Evolutionary conservation across 202 grass and related monocot species (phyloP).

Genomic region (Sporobolus alterniflorus): DNA sequence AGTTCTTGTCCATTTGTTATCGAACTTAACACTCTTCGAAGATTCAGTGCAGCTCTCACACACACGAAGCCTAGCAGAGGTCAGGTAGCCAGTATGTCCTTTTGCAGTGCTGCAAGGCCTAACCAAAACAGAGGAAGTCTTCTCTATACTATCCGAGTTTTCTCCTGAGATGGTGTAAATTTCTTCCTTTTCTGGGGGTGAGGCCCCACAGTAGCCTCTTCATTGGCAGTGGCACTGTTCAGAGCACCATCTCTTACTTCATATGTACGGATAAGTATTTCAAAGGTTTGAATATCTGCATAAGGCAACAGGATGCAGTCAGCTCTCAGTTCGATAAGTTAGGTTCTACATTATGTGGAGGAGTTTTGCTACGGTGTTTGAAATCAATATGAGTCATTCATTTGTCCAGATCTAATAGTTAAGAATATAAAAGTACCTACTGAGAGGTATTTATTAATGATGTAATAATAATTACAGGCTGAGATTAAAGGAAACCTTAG

Average conservation of each 20-base stretch:
- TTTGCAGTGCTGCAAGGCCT: constrained; percentile 64
- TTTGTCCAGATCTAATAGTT: no score
- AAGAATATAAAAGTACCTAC: no score
- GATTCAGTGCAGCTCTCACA: background rate
- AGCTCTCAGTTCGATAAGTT: background rate
- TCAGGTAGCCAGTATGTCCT: constrained; percentile 91
- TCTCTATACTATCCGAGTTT: constrained; percentile 25
- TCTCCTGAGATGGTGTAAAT: background rate
- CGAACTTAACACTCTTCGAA: no score
- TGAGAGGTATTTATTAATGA: no score
- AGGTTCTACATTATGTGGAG: background rate
- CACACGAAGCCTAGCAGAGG: constrained; percentile 73
- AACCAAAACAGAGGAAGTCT: constrained; percentile 52
- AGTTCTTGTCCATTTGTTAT: no score
- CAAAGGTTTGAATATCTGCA: constrained; percentile 94
- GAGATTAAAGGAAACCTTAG: no score
- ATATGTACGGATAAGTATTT: constrained; percentile 80
- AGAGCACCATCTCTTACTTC: constrained; percentile 64
- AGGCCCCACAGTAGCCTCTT: constrained; percentile 39
- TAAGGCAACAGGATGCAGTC: background rate
- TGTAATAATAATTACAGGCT: no score
- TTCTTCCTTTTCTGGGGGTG: constrained; percentile 65
- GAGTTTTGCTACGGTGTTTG: no score
- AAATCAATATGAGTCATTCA: no score
- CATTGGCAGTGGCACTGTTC: constrained; percentile 27